Percentiles rank a stretch among this genome's conserved stretches.
Conservation (phyloP, 1,139 yeast species). For the Geotrichum candidum region DNA sequence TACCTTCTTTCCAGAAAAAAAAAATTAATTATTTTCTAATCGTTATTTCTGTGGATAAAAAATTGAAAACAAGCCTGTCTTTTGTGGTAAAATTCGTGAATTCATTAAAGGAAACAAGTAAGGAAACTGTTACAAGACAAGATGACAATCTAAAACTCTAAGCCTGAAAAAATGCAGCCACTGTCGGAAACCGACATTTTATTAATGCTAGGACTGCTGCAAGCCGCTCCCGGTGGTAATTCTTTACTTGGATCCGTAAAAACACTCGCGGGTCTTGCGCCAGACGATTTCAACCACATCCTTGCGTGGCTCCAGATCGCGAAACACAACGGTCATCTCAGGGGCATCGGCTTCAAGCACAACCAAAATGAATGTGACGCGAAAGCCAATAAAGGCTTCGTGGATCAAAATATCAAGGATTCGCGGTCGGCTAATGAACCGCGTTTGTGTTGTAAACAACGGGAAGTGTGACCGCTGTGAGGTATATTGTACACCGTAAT, state of each 20-base stretch:
- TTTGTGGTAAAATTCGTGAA: not conserved
- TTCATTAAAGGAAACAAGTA: not conserved
- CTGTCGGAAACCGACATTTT: not conserved
- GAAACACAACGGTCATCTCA: conserved; percentile 43
- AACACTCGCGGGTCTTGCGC: conserved; percentile 24
- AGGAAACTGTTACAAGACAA: not conserved
- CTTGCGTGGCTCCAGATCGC: conserved; percentile 22
- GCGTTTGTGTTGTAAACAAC: conserved; percentile 20
- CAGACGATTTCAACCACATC: conserved; percentile 27
- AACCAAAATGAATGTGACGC: conserved; percentile 50
- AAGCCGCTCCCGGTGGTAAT: not conserved
- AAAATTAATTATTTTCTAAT: not conserved
- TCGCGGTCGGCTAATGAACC: conserved; percentile 45
- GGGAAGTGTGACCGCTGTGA: conserved; percentile 22
- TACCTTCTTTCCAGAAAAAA: not conserved
- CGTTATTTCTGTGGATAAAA: too few relatives aligned
- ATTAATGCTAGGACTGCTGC: not conserved
- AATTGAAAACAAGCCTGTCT: not conserved
- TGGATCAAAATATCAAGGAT: conserved; percentile 54
- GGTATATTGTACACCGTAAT: conserved; percentile 32
- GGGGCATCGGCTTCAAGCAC: conserved; percentile 40
- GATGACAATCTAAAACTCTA: not conserved
- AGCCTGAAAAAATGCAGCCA: not conserved
- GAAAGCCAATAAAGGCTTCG: conserved; percentile 53
- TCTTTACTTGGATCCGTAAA: conserved; percentile 12